Evolutionary conservation across 805 yeast species (phyloP).

Genomic region (Starmerella riodocensis): DNA sequence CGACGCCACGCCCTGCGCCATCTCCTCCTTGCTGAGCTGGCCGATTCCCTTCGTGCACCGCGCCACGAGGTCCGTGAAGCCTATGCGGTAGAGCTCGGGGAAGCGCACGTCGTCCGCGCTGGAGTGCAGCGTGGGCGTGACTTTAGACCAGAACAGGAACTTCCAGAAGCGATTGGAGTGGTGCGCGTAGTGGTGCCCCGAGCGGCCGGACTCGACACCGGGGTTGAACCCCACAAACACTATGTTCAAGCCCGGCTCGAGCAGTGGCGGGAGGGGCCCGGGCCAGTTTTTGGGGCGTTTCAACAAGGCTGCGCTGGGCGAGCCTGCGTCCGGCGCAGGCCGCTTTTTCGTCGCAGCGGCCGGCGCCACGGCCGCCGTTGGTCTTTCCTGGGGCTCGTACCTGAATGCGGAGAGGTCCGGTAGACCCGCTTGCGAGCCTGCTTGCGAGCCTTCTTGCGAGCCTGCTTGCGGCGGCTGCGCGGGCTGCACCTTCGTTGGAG

Average conservation of each 20-base stretch:
- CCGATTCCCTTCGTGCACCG: slow-evolving; percentile 49
- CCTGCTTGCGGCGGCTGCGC: not conserved
- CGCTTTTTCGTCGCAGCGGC: too few relatives aligned
- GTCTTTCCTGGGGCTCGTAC: not conserved
- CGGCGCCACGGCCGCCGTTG: not conserved
- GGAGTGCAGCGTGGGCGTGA: slow-evolving; percentile 29
- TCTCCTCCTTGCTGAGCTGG: slow-evolving; percentile 41
- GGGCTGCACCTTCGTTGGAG: too few relatives aligned
- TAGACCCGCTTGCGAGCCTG: not conserved
- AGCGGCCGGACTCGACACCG: slow-evolving; percentile 44
- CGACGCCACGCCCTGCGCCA: slow-evolving; percentile 41
- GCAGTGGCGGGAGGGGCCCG: slow-evolving; percentile 22
- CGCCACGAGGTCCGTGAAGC: slow-evolving; percentile 58
- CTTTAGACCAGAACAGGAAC: slow-evolving; percentile 39
- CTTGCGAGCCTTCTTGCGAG: not conserved
- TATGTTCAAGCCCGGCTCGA: slow-evolving; percentile 28
- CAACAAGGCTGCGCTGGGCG: too few relatives aligned
- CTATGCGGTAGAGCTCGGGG: slow-evolving; percentile 37
- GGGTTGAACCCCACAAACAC: slow-evolving; percentile 67
- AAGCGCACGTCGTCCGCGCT: slow-evolving; percentile 32
- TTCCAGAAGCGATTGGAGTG: slow-evolving; percentile 57
- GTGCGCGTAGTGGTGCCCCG: slow-evolving; percentile 65
- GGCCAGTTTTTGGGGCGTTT: slow-evolving; percentile 12
- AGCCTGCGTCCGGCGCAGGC: too few relatives aligned
- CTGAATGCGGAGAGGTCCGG: not conserved